These are phyloP conservation scores for Heteromeles arbutifolia DNA, from an alignment of 306 rosid genomes.

Conservation along the genomic window DNA sequence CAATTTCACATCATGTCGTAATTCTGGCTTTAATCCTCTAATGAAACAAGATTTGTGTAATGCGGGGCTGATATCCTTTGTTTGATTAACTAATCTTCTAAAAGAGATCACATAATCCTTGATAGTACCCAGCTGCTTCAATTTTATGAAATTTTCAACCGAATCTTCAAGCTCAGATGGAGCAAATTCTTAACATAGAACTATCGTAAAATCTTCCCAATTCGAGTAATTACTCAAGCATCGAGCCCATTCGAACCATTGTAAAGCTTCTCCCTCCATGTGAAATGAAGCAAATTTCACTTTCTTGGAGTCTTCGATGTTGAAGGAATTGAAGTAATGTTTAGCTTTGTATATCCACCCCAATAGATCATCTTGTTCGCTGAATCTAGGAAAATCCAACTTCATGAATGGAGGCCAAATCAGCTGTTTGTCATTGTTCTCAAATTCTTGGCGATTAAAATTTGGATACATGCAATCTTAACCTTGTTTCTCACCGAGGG, in stretches of 20 bases:
- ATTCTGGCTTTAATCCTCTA: neutral
- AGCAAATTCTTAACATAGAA: too few species aligned
- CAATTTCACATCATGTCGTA: neutral
- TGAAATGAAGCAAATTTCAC: neutral
- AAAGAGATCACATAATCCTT: neutral
- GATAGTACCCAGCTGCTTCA: neutral
- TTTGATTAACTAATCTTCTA: neutral
- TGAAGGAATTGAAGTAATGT: neutral
- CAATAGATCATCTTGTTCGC: neutral
- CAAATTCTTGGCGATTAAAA: too few species aligned
- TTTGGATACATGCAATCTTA: too few species aligned
- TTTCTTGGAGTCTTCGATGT: too few species aligned
- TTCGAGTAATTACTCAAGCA: neutral
- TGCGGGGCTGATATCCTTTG: neutral
- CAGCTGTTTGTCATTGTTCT: too few species aligned
- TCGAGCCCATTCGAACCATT: neutral
- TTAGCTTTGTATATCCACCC: neutral
- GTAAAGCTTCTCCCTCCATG: neutral
- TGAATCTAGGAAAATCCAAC: neutral
- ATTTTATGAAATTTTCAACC: neutral
- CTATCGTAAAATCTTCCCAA: neutral
- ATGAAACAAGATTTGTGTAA: too few species aligned
- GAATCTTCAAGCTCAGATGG: neutral
- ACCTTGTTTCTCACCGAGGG: too few species aligned
- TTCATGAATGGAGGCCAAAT: neutral